phyloP scores from a whole-genome alignment of 163 green algal species.

The Trebouxia gelatinosa region DNA sequence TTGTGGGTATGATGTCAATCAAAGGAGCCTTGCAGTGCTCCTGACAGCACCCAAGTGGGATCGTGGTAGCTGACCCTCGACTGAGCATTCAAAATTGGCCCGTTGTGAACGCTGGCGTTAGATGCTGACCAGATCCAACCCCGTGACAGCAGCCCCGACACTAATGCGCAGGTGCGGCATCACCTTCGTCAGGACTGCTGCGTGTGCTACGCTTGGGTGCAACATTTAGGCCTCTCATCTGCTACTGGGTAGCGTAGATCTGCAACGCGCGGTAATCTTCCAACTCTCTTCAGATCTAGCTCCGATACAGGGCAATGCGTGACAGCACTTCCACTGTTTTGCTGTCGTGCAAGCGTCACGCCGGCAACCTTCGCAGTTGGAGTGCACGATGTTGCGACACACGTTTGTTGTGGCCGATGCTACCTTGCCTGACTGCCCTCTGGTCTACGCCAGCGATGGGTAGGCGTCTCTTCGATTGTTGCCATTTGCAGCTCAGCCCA shows the following conservation, averaged over 20 bases:
- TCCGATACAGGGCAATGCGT: not conserved
- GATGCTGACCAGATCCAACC: too few species aligned
- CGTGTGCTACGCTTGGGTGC: not conserved
- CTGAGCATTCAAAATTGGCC: too few species aligned
- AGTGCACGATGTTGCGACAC: slow-evolving; percentile 1
- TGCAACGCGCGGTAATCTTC: not conserved
- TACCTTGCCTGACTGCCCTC: slow-evolving; percentile 47
- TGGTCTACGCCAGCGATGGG: slow-evolving; percentile 85
- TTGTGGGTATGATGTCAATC: too few species aligned
- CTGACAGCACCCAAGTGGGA: too few species aligned
- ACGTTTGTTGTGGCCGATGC: slow-evolving; percentile 81
- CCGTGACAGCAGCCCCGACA: slow-evolving; percentile 20
- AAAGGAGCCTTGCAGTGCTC: too few species aligned
- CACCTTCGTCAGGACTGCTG: not conserved
- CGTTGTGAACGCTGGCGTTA: too few species aligned
- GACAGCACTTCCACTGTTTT: not conserved
- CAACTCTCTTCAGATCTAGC: too few species aligned
- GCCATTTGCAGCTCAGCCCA: not conserved
- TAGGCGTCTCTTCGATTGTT: too few species aligned
- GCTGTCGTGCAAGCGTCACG: not conserved
- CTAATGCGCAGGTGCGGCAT: slow-evolving; percentile 4
- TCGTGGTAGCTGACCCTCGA: too few species aligned
- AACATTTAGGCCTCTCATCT: not conserved
- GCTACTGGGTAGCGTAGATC: not conserved
- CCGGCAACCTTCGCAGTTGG: not conserved